These are phyloP conservation scores for Phlyctochytrium bullatum DNA, from an alignment of 192 early-diverging fungal species.

Conservation along the genomic window DNA sequence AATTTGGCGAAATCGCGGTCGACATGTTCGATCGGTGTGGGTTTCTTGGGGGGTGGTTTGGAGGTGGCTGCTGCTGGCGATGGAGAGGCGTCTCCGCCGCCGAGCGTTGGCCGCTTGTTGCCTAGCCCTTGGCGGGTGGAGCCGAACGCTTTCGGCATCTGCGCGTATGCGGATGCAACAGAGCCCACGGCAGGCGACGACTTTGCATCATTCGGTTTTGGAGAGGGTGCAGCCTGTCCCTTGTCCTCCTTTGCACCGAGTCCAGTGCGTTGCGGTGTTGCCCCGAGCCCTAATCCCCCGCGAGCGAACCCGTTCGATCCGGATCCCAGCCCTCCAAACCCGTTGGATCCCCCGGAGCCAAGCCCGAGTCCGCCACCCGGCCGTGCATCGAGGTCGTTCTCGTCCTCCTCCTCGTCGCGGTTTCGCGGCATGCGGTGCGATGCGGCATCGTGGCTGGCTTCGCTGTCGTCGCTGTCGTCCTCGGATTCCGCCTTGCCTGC, in stretches of 20 bases:
- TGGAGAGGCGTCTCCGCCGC: not conserved
- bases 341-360: slow-evolving; percentile 12
- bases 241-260: too few species aligned
- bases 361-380: slow-evolving; percentile 15
- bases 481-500: too few species aligned
- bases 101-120: not conserved
- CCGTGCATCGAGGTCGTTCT: slow-evolving; percentile 14
- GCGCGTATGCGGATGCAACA: too few species aligned
- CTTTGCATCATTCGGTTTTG: too few species aligned
- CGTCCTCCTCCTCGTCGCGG: slow-evolving; percentile 14
- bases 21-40: slow-evolving; percentile 28
- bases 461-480: slow-evolving; percentile 3
- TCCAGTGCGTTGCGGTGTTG: too few species aligned
- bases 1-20: slow-evolving; percentile 84
- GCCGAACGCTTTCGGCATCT: not conserved
- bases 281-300: too few species aligned
- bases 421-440: not conserved
- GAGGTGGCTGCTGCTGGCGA: not conserved
- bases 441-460: slow-evolving; percentile 6
- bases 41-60: not conserved
- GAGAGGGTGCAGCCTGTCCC: too few species aligned
- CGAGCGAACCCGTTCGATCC: too few species aligned
- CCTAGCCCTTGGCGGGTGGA: not conserved
- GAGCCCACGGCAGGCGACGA: too few species aligned
- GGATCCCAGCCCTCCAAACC: too few species aligned